Evolutionary conservation across 345 rosid genomes (phyloP).

Genomic region (Lumnitzera racemosa): DNA sequence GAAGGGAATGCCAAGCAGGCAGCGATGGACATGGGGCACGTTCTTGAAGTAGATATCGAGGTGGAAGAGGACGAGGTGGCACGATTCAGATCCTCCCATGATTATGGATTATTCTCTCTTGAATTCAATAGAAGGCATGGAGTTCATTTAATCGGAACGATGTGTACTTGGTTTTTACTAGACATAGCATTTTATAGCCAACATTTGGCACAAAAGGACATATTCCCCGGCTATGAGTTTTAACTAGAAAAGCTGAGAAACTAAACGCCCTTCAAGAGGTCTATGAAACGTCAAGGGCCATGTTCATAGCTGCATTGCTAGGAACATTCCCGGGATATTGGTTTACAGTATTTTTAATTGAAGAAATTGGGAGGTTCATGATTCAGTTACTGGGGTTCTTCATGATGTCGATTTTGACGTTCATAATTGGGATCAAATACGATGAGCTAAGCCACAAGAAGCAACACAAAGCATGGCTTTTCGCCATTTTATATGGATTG

Average conservation of each 20-base stretch:
- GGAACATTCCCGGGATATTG: slow-evolving; percentile 60
- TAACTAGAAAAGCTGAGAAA: slow-evolving; percentile 2
- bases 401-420: slow-evolving; percentile 52
- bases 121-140: slow-evolving; percentile 44
- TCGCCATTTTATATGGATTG: slow-evolving; percentile 33
- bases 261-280: slow-evolving; percentile 20
- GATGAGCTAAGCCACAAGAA: slow-evolving; percentile 13
- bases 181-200: slow-evolving; percentile 59
- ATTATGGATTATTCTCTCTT: slow-evolving; percentile 19
- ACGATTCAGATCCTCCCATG: slow-evolving; percentile 21
- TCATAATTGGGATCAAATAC: slow-evolving; percentile 30
- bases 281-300: slow-evolving; percentile 41
- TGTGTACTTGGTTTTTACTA: slow-evolving; percentile 45
- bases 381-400: slow-evolving; percentile 34
- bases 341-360: slow-evolving; percentile 45
- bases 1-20: slow-evolving; percentile 52
- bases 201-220: slow-evolving; percentile 47
- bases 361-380: slow-evolving; percentile 34
- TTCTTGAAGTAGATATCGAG: slow-evolving; percentile 35
- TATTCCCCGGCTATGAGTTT: slow-evolving; percentile 27
- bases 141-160: slow-evolving; percentile 31
- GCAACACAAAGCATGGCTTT: slow-evolving; percentile 13
- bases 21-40: slow-evolving; percentile 43
- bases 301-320: slow-evolving; percentile 34
- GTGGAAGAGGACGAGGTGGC: slow-evolving; percentile 22